Percentiles rank a stretch among this genome's conserved stretches.
These are phyloP conservation scores for Haplosporangium gracile DNA, from an alignment of 192 early-diverging fungal species.

Conservation along the genomic window DNA sequence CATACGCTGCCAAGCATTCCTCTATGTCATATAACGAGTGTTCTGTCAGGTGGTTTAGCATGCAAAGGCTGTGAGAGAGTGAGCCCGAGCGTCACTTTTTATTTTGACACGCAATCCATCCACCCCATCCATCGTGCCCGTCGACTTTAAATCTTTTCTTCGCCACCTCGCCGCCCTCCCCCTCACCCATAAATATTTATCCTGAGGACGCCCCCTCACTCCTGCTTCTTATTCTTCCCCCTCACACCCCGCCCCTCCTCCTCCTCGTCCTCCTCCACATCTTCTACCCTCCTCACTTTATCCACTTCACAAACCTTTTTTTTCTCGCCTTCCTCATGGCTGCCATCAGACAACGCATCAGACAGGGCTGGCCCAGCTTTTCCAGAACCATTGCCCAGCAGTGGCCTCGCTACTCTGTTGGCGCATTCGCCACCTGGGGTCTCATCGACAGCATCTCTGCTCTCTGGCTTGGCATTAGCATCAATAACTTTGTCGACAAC, in stretches of 20 bases:
- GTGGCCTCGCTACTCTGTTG: constrained; percentile 11
- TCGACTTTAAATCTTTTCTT: not conserved
- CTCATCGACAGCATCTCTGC: not conserved
- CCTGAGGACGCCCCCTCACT: not conserved
- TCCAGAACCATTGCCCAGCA: constrained; percentile 10
- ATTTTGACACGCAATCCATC: no score
- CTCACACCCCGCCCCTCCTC: not conserved
- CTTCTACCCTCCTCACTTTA: not conserved
- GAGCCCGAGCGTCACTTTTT: no score
- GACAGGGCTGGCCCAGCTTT: no score
- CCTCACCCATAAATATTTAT: no score
- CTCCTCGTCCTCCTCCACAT: not conserved
- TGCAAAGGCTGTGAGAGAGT: no score
- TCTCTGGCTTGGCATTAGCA: constrained; percentile 15
- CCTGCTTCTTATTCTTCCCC: not conserved
- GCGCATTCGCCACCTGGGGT: constrained; percentile 14
- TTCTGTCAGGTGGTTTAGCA: no score
- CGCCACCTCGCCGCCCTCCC: no score
- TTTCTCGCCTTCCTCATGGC: not conserved
- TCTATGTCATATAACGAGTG: no score
- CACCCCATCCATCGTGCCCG: no score
- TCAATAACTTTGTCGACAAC: not conserved
- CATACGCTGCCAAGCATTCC: no score
- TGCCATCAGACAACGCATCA: not conserved
- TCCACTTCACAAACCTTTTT: not conserved